Conservation (phyloP, 2,329 filamentous ascomycete species). For the Nothophaeocryptopus gaeumannii region DNA sequence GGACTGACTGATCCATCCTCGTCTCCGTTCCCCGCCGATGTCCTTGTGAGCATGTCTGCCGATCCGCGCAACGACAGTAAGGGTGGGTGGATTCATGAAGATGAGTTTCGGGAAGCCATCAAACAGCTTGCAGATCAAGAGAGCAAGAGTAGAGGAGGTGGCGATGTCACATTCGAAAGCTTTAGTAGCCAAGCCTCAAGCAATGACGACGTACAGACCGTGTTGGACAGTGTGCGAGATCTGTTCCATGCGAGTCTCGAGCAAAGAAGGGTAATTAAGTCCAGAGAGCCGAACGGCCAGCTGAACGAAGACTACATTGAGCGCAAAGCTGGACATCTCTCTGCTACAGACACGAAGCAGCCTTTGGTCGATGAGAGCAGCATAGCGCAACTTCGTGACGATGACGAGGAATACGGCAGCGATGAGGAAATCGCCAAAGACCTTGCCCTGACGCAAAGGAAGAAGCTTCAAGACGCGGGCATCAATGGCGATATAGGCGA, state of each 20-base stretch:
- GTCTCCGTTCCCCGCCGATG: conserved; percentile 77
- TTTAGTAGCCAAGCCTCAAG: conserved; percentile 60
- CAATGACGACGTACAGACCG: conserved; percentile 64
- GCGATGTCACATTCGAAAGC: conserved; percentile 58
- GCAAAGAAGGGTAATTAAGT: conserved; percentile 5
- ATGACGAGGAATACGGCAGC: conserved; percentile 39
- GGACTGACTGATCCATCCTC: conserved; percentile 61
- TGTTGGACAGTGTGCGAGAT: conserved; percentile 80
- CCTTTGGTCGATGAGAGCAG: conserved; percentile 62
- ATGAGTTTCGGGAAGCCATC: conserved; percentile 70
- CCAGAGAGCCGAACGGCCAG: conserved; percentile 11
- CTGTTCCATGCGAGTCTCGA: conserved; percentile 61
- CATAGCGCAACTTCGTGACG: conserved; percentile 50
- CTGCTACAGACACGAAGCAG: conserved; percentile 1
- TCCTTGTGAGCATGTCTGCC: conserved; percentile 83
- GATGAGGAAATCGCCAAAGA: conserved; percentile 42
- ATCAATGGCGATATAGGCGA: conserved; percentile 21
- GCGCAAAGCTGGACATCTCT: not conserved
- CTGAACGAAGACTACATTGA: conserved; percentile 7
- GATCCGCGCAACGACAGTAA: conserved; percentile 68
- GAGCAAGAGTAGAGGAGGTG: conserved; percentile 45
- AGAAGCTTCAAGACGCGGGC: conserved; percentile 24
- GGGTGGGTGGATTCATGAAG: conserved; percentile 91
- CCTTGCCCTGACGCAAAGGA: conserved; percentile 33
- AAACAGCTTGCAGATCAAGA: conserved; percentile 64